Conservation (phyloP, 2,329 filamentous ascomycete genomes). For the Zymoseptoria pseudotritici region DNA sequence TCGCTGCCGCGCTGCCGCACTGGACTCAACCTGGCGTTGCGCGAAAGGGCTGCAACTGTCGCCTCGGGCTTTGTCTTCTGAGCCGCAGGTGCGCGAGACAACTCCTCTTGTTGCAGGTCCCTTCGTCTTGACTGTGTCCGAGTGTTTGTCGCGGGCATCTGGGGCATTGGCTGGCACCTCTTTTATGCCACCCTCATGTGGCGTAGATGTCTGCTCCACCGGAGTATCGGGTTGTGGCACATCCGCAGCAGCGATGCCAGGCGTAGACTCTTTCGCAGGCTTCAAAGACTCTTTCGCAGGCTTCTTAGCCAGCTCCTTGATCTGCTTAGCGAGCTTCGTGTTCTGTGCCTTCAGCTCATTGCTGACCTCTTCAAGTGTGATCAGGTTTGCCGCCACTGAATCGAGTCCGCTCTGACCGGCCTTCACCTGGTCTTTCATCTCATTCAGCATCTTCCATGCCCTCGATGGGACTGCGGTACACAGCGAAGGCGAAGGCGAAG, state of each 20-base stretch:
- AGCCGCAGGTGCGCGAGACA: neutral
- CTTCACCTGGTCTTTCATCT: constrained; percentile 13
- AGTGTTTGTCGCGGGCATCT: neutral
- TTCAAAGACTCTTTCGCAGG: neutral
- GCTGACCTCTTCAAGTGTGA: constrained; percentile 13
- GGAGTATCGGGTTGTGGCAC: neutral
- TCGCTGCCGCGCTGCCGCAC: neutral
- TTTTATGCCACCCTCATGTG: neutral
- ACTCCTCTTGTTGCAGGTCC: neutral
- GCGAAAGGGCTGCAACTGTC: neutral
- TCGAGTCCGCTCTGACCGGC: constrained; percentile 8
- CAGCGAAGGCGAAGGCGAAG: too few relatives aligned
- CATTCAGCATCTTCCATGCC: constrained; percentile 11
- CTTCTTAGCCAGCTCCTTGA: constrained; percentile 7
- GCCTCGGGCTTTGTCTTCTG: neutral
- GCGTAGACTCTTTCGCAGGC: neutral
- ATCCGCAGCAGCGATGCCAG: neutral
- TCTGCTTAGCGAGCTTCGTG: constrained; percentile 9
- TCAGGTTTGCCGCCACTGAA: constrained; percentile 13
- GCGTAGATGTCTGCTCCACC: neutral
- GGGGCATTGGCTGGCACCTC: neutral
- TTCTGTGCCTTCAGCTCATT: constrained; percentile 15
- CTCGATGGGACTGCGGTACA: too few relatives aligned
- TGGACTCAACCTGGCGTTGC: neutral
- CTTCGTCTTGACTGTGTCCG: neutral